phyloP scores from a whole-genome alignment of 2,329 filamentous ascomycete species.

The Penicillium hesseltinei region DNA sequence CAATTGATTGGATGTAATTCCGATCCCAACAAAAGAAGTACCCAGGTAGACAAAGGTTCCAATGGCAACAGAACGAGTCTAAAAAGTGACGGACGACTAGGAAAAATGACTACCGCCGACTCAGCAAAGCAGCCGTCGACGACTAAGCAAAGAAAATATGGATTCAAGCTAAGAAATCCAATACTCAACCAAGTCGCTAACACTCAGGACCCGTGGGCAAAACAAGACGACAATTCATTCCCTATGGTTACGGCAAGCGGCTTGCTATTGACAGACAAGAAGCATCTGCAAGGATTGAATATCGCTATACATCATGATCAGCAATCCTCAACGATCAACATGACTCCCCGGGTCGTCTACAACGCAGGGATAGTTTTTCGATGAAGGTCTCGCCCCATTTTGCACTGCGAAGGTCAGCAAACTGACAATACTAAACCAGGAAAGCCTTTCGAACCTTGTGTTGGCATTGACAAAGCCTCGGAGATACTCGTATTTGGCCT shows the following conservation, averaged over 20 bases:
- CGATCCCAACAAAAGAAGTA: neutral
- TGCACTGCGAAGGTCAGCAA: conserved; percentile 22
- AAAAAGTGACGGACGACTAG: neutral
- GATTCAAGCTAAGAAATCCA: neutral
- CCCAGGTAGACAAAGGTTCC: neutral
- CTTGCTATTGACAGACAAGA: neutral
- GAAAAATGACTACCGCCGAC: neutral
- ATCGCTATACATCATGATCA: neutral
- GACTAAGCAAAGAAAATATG: neutral
- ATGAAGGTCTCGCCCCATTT: conserved; percentile 36
- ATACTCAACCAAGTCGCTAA: neutral
- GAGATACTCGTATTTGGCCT: conserved; percentile 77
- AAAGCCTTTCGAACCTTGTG: conserved; percentile 58
- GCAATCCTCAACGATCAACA: conserved; percentile 1
- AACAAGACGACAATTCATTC: neutral
- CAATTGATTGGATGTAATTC: neutral
- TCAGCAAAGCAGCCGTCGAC: neutral
- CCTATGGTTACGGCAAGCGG: neutral
- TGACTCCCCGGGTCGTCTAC: conserved; percentile 2
- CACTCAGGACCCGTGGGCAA: neutral
- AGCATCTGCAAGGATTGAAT: neutral
- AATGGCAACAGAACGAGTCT: neutral
- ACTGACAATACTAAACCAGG: neutral
- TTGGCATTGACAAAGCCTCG: conserved; percentile 90
- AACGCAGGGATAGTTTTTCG: conserved; percentile 21